A percentile compares a stretch with the other conserved stretches of the same genome.
phyloP scores from a whole-genome alignment of 768 basidiomycete species.

The Zangia roseola region DNA sequence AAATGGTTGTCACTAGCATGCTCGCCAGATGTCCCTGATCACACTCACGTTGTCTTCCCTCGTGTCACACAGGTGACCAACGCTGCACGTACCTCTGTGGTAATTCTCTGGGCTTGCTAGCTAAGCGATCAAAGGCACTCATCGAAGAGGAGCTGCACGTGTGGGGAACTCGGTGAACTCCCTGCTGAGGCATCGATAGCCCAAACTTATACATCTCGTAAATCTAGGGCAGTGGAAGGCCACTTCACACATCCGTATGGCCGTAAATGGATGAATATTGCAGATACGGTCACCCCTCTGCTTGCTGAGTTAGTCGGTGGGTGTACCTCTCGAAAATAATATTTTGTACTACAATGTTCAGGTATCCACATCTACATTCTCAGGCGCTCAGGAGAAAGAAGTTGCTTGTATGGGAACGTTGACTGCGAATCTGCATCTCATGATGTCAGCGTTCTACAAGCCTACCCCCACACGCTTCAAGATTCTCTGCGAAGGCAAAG shows the following conservation, averaged over 20 bases:
- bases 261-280: slow-evolving; percentile 80
- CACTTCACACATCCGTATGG: slow-evolving; percentile 88
- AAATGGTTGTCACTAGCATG: slow-evolving; percentile 35
- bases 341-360: slow-evolving; percentile 2
- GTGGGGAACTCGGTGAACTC: slow-evolving; percentile 70
- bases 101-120: slow-evolving; percentile 87
- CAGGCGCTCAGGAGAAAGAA: slow-evolving; percentile 86
- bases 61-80: slow-evolving; percentile 38
- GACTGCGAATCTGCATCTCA: slow-evolving; percentile 92
- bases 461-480: slow-evolving; percentile 84
- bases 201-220: slow-evolving; percentile 1
- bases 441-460: slow-evolving; percentile 93
- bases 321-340: slow-evolving; percentile 25
- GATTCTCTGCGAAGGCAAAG: slow-evolving; percentile 91
- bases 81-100: slow-evolving; percentile 88
- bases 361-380: slow-evolving; percentile 22
- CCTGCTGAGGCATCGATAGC: slow-evolving; percentile 11
- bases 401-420: slow-evolving; percentile 95
- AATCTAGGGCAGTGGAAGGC: slow-evolving; percentile 73
- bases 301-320: slow-evolving; percentile 83
- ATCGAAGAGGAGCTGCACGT: slow-evolving; percentile 80
- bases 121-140: slow-evolving; percentile 68
- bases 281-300: slow-evolving; percentile 66
- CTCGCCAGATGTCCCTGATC: neutral
- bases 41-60: slow-evolving; percentile 15